Evolutionary conservation across 495 filamentous ascomycete species (phyloP).

Genomic region (Pyronema domesticum): DNA sequence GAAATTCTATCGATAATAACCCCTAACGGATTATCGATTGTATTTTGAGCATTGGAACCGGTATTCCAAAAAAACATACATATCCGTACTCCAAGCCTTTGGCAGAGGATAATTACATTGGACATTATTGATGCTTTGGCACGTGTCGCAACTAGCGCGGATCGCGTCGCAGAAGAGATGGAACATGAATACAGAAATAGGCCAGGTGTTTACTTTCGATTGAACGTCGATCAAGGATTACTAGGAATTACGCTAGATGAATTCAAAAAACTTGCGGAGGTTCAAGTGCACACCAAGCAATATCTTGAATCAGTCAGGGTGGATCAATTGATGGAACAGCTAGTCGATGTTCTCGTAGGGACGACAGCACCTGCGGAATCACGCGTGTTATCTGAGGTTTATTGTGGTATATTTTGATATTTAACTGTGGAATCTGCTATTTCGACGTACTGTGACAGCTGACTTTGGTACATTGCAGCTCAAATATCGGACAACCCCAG

Average conservation of each 20-base stretch:
- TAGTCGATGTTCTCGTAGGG: too few species aligned
- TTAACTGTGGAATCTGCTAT: too few species aligned
- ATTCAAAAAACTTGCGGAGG: conserved; percentile 25
- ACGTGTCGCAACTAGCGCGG: conserved; percentile 14
- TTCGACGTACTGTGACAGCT: too few species aligned
- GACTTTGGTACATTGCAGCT: too few species aligned
- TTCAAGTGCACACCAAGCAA: background rate
- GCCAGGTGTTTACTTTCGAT: conserved; percentile 6
- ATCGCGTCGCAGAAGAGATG: conserved; percentile 3
- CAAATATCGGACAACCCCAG: too few species aligned
- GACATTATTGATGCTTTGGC: conserved; percentile 14
- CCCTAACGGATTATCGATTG: too few species aligned
- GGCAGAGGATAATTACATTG: background rate
- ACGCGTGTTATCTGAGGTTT: too few species aligned
- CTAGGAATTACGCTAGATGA: conserved; percentile 30
- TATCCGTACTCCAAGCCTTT: conserved; percentile 6
- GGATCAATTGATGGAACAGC: conserved; percentile 2
- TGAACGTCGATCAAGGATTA: conserved; percentile 27
- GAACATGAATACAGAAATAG: background rate
- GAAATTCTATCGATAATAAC: background rate
- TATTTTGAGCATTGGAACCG: conserved; percentile 24
- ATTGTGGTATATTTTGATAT: too few species aligned
- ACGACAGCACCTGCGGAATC: too few species aligned
- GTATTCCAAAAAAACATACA: conserved; percentile 4
- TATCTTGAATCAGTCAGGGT: conserved; percentile 3